Percentiles rank a stretch among this genome's conserved stretches.
These are phyloP conservation scores for Trichoderma sp. DNA, from an alignment of 2,329 filamentous ascomycete genomes.

Conservation along the genomic window DNA sequence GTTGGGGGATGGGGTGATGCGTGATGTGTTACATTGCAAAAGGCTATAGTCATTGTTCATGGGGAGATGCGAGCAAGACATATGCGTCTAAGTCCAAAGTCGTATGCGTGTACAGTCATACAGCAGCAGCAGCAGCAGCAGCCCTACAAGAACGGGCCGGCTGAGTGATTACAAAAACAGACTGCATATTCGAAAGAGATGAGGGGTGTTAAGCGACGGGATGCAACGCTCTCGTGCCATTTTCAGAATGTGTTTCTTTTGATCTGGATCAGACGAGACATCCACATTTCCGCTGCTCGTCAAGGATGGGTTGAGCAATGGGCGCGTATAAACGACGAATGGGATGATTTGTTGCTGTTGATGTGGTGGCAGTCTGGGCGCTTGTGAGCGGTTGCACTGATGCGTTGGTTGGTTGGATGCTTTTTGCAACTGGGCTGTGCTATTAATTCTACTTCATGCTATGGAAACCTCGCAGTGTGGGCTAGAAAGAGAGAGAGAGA, in stretches of 20 bases:
- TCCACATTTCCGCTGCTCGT: background rate
- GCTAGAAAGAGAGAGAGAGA: background rate
- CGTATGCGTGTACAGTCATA: background rate
- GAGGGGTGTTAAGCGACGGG: background rate
- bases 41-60: background rate
- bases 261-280: background rate
- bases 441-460: background rate
- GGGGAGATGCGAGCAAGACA: background rate
- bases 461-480: background rate
- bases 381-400: constrained; percentile 3
- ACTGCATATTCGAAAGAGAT: background rate
- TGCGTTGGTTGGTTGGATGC: background rate
- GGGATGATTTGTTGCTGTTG: background rate
- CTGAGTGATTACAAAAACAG: background rate
- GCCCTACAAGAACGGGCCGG: background rate
- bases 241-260: background rate
- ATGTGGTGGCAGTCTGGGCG: background rate
- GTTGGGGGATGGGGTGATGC: constrained; percentile 7
- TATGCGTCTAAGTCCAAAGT: background rate
- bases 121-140: background rate
- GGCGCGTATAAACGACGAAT: constrained; percentile 18
- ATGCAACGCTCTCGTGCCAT: constrained; percentile 12
- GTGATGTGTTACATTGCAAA: constrained; percentile 19
- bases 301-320: background rate
- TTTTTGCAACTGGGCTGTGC: constrained; percentile 7